Evolutionary conservation across 192 early-diverging fungal species (phyloP), one percentile per base, ranked within the genome.

Genomic region (Rhizophagus sp.): DNA sequence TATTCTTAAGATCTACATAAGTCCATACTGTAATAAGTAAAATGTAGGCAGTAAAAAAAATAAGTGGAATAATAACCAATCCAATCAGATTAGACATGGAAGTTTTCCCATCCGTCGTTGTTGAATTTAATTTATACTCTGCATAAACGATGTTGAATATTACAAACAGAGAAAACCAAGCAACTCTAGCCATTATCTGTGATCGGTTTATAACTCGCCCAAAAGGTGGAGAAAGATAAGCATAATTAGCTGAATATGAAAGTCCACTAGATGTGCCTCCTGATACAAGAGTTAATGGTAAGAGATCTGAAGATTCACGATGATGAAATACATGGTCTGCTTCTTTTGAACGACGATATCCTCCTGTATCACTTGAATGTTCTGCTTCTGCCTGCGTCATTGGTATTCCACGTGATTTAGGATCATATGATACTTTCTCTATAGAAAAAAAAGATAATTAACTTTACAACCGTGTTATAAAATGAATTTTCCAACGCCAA

Each of bases 141-240:
- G 78, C 78, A 33, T 79, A 79, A 9, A 79, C n/a, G 10, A 79
- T 57, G 62, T 79, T 79, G 41, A 79, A 79, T 61, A 71, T 25
- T 11, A 66, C 17, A 4, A 79, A 27, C 30, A 47, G 62, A 34
- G 78, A 79, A 39, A 79, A 79, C 66, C 66, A 70, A 17, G 67
- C 19, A 27, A 79, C 67, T 39, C 78, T 41, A 30, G 78, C 33
- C 78, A 79, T 70, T 22, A 79, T 79, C 61, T 79, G 78, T n/a
- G 34, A 30, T 19, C 78, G 25, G 22, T 49, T 33, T 63, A 79
- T 61, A 1, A 71, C 52, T 33, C 49, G 52, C 2, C 78, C 78
- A 36, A 70, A 79, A 22, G 78, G 78, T 8, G 78, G 67, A 6
- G 67, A 39, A 71, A 79, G 78, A 39, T 79, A 79, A 15, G 78